phyloP scores from a whole-genome alignment of 1,284 basidiomycete species.

The Pisolithus thermaeus region DNA sequence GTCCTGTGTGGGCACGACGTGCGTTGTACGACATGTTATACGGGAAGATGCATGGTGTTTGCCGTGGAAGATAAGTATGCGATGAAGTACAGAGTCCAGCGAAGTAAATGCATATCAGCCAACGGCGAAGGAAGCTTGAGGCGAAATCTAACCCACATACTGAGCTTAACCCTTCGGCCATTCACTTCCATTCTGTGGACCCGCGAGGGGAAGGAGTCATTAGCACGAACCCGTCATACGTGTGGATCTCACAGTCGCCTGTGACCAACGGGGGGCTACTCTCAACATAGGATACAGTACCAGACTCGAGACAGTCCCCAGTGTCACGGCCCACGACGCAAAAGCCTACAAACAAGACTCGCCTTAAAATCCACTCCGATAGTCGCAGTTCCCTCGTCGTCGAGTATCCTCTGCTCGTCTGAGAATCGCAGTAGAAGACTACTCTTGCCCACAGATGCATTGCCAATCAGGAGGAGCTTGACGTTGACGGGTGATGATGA shows the following conservation, averaged over 20 bases:
- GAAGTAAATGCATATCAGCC: constrained; percentile 7
- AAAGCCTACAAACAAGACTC: constrained; percentile 25
- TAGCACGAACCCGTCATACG: too few species aligned
- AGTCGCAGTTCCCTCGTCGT: constrained; percentile 35
- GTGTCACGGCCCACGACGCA: not conserved
- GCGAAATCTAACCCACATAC: constrained; percentile 64
- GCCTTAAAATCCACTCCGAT: constrained; percentile 84
- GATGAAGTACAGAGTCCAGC: not conserved
- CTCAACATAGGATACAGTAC: not conserved
- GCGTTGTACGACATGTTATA: not conserved
- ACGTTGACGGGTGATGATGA: constrained; percentile 16
- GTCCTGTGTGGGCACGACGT: constrained; percentile 46
- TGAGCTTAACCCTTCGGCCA: constrained; percentile 74
- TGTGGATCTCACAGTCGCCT: too few species aligned
- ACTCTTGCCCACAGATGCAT: constrained; percentile 69
- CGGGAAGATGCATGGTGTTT: constrained; percentile 36
- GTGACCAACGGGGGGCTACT: not conserved
- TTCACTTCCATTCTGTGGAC: constrained; percentile 83
- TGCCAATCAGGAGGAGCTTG: constrained; percentile 51
- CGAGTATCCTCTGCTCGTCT: constrained; percentile 92
- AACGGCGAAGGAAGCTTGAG: not conserved
- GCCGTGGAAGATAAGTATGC: not conserved
- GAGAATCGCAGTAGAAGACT: constrained; percentile 91
- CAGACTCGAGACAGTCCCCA: too few species aligned
- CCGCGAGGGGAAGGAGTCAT: constrained; percentile 28